These are phyloP conservation scores for Colletotrichum karsti DNA, from an alignment of 2,329 filamentous ascomycete species.

Conservation along the genomic window DNA sequence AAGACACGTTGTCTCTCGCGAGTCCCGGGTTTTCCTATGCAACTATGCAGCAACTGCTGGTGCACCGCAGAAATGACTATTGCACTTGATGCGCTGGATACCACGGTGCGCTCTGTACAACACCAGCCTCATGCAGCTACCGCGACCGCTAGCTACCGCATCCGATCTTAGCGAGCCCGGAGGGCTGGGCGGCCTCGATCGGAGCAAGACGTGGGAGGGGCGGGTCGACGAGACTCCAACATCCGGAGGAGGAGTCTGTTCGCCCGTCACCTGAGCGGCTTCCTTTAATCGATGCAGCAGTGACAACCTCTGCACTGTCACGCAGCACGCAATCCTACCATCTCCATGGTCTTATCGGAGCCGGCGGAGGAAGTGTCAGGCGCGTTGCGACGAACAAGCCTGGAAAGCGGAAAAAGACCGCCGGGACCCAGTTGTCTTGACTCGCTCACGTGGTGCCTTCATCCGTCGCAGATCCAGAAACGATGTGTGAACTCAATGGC, in stretches of 20 bases:
- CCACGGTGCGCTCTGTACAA: background rate
- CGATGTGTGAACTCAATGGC: conserved; percentile 2
- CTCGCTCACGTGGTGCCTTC: conserved; percentile 23
- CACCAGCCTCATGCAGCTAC: conserved; percentile 23
- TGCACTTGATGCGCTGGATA: conserved; percentile 14
- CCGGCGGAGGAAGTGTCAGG: background rate
- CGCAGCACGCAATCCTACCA: conserved; percentile 16
- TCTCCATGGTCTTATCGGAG: background rate
- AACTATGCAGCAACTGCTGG: background rate
- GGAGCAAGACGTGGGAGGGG: conserved; percentile 5
- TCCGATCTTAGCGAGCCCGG: conserved; percentile 18
- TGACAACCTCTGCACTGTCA: background rate
- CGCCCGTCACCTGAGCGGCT: conserved; percentile 18
- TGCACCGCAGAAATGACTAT: background rate
- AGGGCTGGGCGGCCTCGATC: conserved; percentile 7
- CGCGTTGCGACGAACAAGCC: background rate
- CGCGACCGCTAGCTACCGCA: conserved; percentile 6
- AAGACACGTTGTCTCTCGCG: background rate
- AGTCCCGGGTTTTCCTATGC: conserved; percentile 2
- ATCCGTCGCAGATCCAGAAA: conserved; percentile 5
- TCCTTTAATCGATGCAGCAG: conserved; percentile 4
- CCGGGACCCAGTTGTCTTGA: conserved; percentile 17
- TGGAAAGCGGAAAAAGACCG: conserved; percentile 1
- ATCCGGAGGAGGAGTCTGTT: conserved; percentile 8
- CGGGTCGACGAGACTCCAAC: conserved; percentile 5